These are phyloP conservation scores for Chimonanthus praecox DNA, from an alignment of 164 flowering plant genomes.

Conservation along the genomic window DNA sequence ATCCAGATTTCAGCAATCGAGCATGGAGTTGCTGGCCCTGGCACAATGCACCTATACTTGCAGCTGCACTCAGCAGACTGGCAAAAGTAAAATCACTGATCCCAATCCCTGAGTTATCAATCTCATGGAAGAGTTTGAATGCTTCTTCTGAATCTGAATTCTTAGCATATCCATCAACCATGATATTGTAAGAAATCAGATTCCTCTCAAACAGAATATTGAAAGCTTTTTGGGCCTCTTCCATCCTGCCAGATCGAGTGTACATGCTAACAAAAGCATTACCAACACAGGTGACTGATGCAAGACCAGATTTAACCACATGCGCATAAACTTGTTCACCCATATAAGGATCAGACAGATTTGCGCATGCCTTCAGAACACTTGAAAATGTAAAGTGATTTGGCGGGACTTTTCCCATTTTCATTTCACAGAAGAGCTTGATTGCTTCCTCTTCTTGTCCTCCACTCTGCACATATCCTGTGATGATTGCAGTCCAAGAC, in stretches of 20 bases:
- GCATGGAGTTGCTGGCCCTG: slow-evolving; percentile 82
- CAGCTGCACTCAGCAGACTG: slow-evolving; percentile 77
- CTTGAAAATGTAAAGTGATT: slow-evolving; percentile 77
- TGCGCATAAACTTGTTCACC: slow-evolving; percentile 58
- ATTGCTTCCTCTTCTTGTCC: slow-evolving; percentile 52
- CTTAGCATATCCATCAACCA: slow-evolving; percentile 62
- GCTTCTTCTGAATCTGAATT: slow-evolving; percentile 49
- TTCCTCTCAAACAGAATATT: slow-evolving; percentile 68
- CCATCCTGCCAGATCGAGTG: slow-evolving; percentile 53
- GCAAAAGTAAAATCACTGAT: slow-evolving; percentile 55
- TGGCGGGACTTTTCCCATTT: slow-evolving; percentile 38
- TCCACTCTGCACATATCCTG: slow-evolving; percentile 62
- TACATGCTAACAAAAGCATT: slow-evolving; percentile 78
- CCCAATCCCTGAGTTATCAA: slow-evolving; percentile 37
- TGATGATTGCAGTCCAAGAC: slow-evolving; percentile 89
- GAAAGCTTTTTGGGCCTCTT: slow-evolving; percentile 70
- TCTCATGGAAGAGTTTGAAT: slow-evolving; percentile 45
- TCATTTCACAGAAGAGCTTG: slow-evolving; percentile 51
- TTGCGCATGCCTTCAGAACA: slow-evolving; percentile 72
- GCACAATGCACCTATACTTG: slow-evolving; percentile 54
- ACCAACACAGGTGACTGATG: slow-evolving; percentile 56
- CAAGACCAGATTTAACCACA: slow-evolving; percentile 54
- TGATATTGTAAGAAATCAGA: slow-evolving; percentile 57
- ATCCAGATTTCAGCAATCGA: slow-evolving; percentile 54
- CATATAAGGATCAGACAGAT: slow-evolving; percentile 30